A percentile compares a stretch with the other conserved stretches of the same genome.
Conservation (phyloP, 352 stramenopile species). For the Thalassiosira exigua region DNA sequence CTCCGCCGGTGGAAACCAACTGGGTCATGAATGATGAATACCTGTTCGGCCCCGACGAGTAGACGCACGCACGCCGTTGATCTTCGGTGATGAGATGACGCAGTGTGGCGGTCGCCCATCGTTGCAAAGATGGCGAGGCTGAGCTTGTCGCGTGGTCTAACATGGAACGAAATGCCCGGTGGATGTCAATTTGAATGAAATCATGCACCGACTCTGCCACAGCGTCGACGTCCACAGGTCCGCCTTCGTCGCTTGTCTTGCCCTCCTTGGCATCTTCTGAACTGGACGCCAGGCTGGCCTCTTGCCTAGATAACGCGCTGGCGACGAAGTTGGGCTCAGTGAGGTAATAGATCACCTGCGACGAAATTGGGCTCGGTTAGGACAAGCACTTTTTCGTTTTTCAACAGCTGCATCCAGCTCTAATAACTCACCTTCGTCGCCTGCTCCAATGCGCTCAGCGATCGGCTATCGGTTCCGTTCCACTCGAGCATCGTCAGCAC, state of each 20-base stretch:
- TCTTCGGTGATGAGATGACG: slow-evolving; percentile 77
- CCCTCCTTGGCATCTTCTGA: slow-evolving; percentile 4
- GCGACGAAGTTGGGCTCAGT: slow-evolving; percentile 53
- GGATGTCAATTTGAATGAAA: slow-evolving; percentile 63
- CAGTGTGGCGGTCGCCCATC: slow-evolving; percentile 72
- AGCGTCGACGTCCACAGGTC: slow-evolving; percentile 41
- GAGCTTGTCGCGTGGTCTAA: slow-evolving; percentile 72
- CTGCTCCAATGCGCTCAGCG: slow-evolving; percentile 45
- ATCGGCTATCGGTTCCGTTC: slow-evolving; percentile 42
- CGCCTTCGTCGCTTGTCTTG: slow-evolving; percentile 8
- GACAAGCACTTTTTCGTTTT: no score
- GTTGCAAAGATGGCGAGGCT: slow-evolving; percentile 71
- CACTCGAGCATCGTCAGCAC: slow-evolving; percentile 51
- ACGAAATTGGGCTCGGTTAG: no score
- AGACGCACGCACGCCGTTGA: slow-evolving; percentile 59
- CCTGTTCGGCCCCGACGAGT: slow-evolving; percentile 3
- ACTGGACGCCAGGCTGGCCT: neutral
- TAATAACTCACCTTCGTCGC: slow-evolving; percentile 41
- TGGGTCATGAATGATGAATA: slow-evolving; percentile 77
- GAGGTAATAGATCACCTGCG: slow-evolving; percentile 55
- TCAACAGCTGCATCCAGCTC: no score
- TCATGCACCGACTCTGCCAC: slow-evolving; percentile 3
- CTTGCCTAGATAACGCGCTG: slow-evolving; percentile 16
- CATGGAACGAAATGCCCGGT: slow-evolving; percentile 66
- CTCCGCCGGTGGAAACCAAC: slow-evolving; percentile 69